Evolutionary conservation across 2,329 filamentous ascomycete genomes (phyloP).

Genomic region (Penicillium verrucosum): DNA sequence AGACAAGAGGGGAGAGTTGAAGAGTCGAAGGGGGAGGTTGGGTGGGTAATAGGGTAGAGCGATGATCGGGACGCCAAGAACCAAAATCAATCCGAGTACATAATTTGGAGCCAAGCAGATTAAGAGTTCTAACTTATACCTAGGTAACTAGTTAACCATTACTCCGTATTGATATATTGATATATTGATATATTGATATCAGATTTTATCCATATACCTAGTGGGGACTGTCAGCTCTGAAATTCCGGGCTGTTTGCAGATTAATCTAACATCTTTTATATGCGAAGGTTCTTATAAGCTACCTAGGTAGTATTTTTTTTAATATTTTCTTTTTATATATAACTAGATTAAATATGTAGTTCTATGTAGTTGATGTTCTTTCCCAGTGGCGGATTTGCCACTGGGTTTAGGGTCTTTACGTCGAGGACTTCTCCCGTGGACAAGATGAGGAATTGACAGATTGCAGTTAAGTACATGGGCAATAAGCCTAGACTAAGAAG

Average conservation of each 20-base stretch:
- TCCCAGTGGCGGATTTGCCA: conserved; percentile 1
- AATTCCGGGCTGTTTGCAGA: not conserved
- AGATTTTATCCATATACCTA: not conserved
- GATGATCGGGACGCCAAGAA: conserved; percentile 23
- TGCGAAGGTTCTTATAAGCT: not conserved
- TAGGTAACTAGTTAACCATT: too few species aligned
- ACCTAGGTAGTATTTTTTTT: too few species aligned
- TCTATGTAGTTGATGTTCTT: not conserved
- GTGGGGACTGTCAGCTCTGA: conserved; percentile 1
- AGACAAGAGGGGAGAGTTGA: conserved; percentile 12
- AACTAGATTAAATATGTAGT: too few species aligned
- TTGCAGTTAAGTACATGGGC: not conserved
- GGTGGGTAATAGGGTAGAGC: conserved; percentile 18
- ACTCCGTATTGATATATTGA: too few species aligned
- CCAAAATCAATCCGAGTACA: not conserved
- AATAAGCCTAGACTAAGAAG: not conserved
- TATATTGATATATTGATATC: not conserved
- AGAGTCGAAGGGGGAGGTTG: conserved; percentile 10
- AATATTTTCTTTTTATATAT: too few species aligned
- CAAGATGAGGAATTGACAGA: not conserved
- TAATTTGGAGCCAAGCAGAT: not conserved
- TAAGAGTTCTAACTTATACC: not conserved
- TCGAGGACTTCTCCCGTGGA: not conserved
- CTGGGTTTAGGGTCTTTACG: conserved; percentile 1
- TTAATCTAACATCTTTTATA: not conserved